These are phyloP conservation scores for Backusella tuberculispora DNA, from an alignment of 192 early-diverging fungal species.

Conservation along the genomic window DNA sequence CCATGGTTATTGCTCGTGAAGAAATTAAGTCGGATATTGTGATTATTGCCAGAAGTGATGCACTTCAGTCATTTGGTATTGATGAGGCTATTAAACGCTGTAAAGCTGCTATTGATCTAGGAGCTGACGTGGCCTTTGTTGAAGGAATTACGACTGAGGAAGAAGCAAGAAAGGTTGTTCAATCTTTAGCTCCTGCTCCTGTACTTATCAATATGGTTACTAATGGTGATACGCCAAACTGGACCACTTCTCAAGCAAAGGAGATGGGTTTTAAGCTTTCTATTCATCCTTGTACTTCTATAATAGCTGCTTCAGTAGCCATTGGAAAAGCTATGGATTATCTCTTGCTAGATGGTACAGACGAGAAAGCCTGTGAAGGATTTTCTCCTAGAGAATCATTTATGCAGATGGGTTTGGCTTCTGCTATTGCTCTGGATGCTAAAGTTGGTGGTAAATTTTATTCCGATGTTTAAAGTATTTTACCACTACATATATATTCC, in stretches of 20 bases:
- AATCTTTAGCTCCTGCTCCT: constrained; percentile 14
- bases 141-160: constrained; percentile 27
- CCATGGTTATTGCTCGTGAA: constrained; percentile 25
- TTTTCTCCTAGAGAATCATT: constrained; percentile 24
- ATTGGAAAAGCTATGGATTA: constrained; percentile 28
- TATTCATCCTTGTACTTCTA: constrained; percentile 24
- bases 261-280: constrained; percentile 24
- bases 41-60: constrained; percentile 34
- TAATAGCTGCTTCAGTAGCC: constrained; percentile 20
- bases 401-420: constrained; percentile 29
- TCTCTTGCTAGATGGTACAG: constrained; percentile 22
- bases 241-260: constrained; percentile 24
- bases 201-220: constrained; percentile 27
- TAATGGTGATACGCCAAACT: constrained; percentile 29
- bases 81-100: constrained; percentile 24
- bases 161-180: constrained; percentile 22
- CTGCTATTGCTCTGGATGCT: background rate
- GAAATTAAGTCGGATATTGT: constrained; percentile 27
- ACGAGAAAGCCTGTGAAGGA: constrained; percentile 22
- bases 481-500: background rate
- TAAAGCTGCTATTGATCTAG: constrained; percentile 20
- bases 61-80: constrained; percentile 26
- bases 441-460: constrained; percentile 16
- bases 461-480: background rate
- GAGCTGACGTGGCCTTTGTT: constrained; percentile 27